A percentile compares a stretch with the other conserved stretches of the same genome.
These are phyloP conservation scores for Pleurotus salmoneostramineus DNA, from an alignment of 768 basidiomycete genomes.

Conservation along the genomic window DNA sequence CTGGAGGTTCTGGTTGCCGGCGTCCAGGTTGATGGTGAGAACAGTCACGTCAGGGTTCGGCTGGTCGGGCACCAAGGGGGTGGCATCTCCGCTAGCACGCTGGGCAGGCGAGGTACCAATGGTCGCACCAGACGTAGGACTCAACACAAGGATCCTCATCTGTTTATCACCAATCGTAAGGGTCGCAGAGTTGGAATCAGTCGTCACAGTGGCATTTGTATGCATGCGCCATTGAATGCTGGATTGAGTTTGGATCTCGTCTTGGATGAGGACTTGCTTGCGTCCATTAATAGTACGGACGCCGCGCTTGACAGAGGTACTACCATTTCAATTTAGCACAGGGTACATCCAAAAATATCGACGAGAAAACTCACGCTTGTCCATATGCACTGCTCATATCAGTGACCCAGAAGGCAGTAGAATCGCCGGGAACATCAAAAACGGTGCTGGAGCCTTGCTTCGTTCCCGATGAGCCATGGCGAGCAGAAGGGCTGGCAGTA, in stretches of 20 bases:
- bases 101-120: conserved; percentile 56
- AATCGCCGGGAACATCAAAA: conserved; percentile 51
- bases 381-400: conserved; percentile 78
- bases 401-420: conserved; percentile 79
- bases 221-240: conserved; percentile 89
- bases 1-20: conserved; percentile 75
- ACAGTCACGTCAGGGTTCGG: conserved; percentile 78
- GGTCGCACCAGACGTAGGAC: conserved; percentile 59
- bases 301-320: conserved; percentile 77
- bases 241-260: conserved; percentile 69
- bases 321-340: conserved; percentile 22
- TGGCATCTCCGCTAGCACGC: conserved; percentile 56
- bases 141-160: conserved; percentile 62
- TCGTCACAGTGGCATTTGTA: conserved; percentile 82
- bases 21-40: conserved; percentile 62
- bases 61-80: conserved; percentile 65
- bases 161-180: conserved; percentile 68
- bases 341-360: background rate
- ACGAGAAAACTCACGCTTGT: conserved; percentile 48
- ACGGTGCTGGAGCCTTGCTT: conserved; percentile 86
- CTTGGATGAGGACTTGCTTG: conserved; percentile 87
- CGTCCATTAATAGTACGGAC: conserved; percentile 79
- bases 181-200: conserved; percentile 57
- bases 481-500: conserved; percentile 54
- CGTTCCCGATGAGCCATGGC: conserved; percentile 48